These are phyloP conservation scores for Ogataea thermomethanolica DNA, from an alignment of 805 yeast species.

Conservation along the genomic window DNA sequence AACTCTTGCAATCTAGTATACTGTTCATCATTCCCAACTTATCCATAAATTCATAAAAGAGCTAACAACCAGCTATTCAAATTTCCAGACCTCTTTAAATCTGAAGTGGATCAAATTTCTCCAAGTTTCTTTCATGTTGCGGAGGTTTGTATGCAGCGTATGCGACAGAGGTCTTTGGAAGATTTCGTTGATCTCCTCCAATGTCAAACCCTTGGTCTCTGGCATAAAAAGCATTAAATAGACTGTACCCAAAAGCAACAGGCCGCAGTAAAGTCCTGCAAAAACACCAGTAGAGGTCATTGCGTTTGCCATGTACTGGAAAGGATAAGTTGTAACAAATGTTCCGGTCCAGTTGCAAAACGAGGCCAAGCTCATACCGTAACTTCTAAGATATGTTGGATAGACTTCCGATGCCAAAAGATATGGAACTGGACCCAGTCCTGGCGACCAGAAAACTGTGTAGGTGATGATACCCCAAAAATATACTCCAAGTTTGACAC, in stretches of 20 bases:
- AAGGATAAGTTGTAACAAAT: slow-evolving; percentile 60
- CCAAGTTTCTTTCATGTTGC: slow-evolving; percentile 11
- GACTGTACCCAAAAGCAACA: slow-evolving; percentile 51
- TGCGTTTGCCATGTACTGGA: slow-evolving; percentile 65
- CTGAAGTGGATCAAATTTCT: slow-evolving; percentile 9
- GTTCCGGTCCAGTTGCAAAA: slow-evolving; percentile 62
- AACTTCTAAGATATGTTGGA: slow-evolving; percentile 53
- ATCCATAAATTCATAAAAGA: neutral
- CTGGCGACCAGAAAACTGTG: slow-evolving; percentile 49
- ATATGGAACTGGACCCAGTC: slow-evolving; percentile 50
- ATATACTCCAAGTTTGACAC: slow-evolving; percentile 50
- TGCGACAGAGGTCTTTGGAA: slow-evolving; percentile 40
- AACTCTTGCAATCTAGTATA: no score
- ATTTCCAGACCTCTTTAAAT: slow-evolving; percentile 8
- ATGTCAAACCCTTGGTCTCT: slow-evolving; percentile 69
- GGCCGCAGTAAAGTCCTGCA: slow-evolving; percentile 64
- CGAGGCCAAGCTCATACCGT: slow-evolving; percentile 62
- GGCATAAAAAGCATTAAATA: slow-evolving; percentile 60
- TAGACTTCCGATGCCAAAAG: slow-evolving; percentile 65
- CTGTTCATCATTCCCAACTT: no score
- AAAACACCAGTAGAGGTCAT: slow-evolving; percentile 58
- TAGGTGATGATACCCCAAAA: slow-evolving; percentile 52
- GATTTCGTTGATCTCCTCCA: slow-evolving; percentile 72
- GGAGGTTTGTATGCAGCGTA: slow-evolving; percentile 9
- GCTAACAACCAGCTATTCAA: neutral